These are phyloP conservation scores for Rugonectria rugulosa DNA, from an alignment of 2,329 filamentous ascomycete genomes.

Conservation along the genomic window DNA sequence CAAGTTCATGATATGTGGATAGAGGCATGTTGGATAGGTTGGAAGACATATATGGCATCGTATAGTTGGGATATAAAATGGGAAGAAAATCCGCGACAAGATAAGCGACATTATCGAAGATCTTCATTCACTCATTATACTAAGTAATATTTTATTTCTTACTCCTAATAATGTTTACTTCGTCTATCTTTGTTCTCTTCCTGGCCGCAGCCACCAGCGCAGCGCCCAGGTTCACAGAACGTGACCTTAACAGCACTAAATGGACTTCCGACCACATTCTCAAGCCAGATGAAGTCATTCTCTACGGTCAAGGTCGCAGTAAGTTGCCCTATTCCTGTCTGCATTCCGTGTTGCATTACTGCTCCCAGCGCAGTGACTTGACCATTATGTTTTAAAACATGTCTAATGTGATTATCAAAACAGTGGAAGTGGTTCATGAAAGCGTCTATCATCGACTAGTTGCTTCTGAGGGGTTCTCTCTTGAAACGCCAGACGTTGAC, in stretches of 20 bases:
- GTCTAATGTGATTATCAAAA: too few relatives aligned
- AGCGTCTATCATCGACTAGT: neutral
- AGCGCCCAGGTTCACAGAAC: constrained; percentile 1
- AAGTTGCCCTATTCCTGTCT: neutral
- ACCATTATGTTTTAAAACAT: too few relatives aligned
- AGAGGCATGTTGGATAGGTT: too few relatives aligned
- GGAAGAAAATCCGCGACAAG: too few relatives aligned
- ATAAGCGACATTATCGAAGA: too few relatives aligned
- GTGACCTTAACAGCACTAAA: constrained; percentile 23
- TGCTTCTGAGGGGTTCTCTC: neutral
- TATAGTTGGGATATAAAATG: too few relatives aligned
- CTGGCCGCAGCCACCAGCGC: constrained; percentile 12
- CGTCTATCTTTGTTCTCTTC: constrained; percentile 1
- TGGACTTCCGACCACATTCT: constrained; percentile 26
- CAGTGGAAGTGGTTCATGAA: constrained; percentile 12
- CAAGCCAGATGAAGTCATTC: constrained; percentile 25
- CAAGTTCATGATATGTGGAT: too few relatives aligned
- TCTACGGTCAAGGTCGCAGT: constrained; percentile 20
- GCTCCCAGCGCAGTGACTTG: too few relatives aligned
- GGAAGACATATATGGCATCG: too few relatives aligned
- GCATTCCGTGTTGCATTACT: too few relatives aligned
- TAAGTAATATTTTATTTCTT: too few relatives aligned
- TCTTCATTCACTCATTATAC: neutral
- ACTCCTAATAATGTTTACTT: constrained; percentile 11
- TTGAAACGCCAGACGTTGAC: neutral